Evolutionary conservation across 1,284 basidiomycete species (phyloP).

Genomic region (Cryptococcus sp.): DNA sequence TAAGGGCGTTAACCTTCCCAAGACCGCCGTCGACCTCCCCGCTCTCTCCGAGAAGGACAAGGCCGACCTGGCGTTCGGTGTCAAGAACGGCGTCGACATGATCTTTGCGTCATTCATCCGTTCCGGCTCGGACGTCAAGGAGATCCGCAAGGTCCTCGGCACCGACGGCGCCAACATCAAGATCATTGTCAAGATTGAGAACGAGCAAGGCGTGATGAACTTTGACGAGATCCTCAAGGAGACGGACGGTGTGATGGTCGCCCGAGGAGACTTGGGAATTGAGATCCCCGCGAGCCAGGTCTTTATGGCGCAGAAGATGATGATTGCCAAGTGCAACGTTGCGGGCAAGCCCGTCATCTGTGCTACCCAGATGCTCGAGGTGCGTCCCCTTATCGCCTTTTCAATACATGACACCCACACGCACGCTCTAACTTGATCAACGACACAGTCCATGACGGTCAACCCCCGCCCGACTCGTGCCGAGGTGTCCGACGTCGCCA

Average conservation of each 20-base stretch:
- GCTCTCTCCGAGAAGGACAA: constrained; percentile 98
- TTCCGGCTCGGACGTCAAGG: constrained; percentile 81
- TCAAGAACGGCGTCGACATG: constrained; percentile 98
- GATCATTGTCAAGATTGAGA: constrained; percentile 98
- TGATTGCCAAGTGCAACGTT: constrained; percentile 98
- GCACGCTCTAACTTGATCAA: constrained; percentile 7
- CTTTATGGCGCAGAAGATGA: constrained; percentile 99
- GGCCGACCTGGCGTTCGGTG: constrained; percentile 89
- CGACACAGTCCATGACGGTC: constrained; percentile 84
- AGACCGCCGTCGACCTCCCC: constrained; percentile 96
- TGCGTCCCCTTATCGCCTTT: too few relatives aligned
- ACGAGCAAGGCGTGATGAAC: constrained; percentile 94
- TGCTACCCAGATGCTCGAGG: constrained; percentile 99
- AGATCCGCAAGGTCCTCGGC: constrained; percentile 86
- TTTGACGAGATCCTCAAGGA: constrained; percentile 94
- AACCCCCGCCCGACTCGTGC: constrained; percentile 96
- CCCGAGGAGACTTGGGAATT: constrained; percentile 95
- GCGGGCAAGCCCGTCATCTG: constrained; percentile 97
- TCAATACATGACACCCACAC: neutral
- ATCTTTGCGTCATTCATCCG: constrained; percentile 97
- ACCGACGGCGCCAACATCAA: constrained; percentile 90
- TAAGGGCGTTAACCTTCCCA: constrained; percentile 99
- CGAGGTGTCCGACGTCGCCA: constrained; percentile 95
- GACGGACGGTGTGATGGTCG: constrained; percentile 97
- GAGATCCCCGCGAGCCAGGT: constrained; percentile 97